Conservation (phyloP, 1,284 basidiomycete genomes). For the Athelia sp. region DNA sequence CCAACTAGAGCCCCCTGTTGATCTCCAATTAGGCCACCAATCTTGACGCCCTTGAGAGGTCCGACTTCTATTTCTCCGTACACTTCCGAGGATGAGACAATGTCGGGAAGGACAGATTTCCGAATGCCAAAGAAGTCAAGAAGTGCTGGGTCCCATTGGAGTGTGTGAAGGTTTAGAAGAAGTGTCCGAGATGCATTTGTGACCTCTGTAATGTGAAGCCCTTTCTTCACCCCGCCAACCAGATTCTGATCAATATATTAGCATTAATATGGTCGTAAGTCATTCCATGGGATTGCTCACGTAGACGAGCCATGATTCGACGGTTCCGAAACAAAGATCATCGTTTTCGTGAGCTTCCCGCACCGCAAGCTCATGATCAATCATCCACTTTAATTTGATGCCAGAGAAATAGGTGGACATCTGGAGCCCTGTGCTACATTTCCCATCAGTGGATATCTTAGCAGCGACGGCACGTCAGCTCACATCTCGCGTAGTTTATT, state of each 20-base stretch:
- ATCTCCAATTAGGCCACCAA: constrained; percentile 92
- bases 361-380: constrained; percentile 84
- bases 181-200: constrained; percentile 97
- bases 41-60: constrained; percentile 72
- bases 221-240: constrained; percentile 64
- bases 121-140: constrained; percentile 88
- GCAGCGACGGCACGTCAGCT: constrained; percentile 21
- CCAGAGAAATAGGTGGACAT: constrained; percentile 97
- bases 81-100: constrained; percentile 90
- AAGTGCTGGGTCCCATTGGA: constrained; percentile 81
- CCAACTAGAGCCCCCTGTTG: constrained; percentile 96
- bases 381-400: constrained; percentile 96
- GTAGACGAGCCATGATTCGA: constrained; percentile 95
- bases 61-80: constrained; percentile 78
- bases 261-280: constrained; percentile 6
- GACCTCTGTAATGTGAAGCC: constrained; percentile 90
- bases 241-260: constrained; percentile 59
- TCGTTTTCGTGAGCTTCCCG: constrained; percentile 77
- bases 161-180: constrained; percentile 79
- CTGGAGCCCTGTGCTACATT: constrained; percentile 78
- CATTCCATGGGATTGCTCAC: constrained; percentile 42
- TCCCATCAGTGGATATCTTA: constrained; percentile 6
- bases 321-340: constrained; percentile 89
- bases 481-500: constrained; percentile 68
- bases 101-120: constrained; percentile 74